Evolutionary conservation across 2,329 filamentous ascomycete genomes (phyloP).

Genomic region (Thelonectria blattea): DNA sequence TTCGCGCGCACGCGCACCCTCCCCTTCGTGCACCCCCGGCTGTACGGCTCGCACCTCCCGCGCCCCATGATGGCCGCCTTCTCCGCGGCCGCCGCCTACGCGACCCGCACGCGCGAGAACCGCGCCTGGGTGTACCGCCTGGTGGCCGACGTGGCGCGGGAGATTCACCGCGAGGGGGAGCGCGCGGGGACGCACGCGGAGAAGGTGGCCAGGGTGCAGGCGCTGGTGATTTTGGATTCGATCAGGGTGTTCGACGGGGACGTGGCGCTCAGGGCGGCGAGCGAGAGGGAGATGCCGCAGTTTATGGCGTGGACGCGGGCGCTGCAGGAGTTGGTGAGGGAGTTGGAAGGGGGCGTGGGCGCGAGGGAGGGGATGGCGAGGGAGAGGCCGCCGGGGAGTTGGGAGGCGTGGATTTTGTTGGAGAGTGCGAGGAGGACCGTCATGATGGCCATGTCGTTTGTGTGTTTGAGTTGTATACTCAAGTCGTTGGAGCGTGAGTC

Average conservation of each 20-base stretch:
- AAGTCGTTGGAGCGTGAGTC: conserved; percentile 42
- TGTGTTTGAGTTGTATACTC: conserved; percentile 44
- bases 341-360: conserved; percentile 42
- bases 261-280: conserved; percentile 47
- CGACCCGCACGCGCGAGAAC: conserved; percentile 45
- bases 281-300: conserved; percentile 47
- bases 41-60: conserved; percentile 50
- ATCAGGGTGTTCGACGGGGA: conserved; percentile 54
- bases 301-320: conserved; percentile 47
- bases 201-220: conserved; percentile 52
- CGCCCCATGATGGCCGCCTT: conserved; percentile 49
- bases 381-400: conserved; percentile 47
- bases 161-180: conserved; percentile 46
- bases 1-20: conserved; percentile 47
- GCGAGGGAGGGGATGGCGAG: conserved; percentile 29
- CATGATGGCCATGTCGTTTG: conserved; percentile 42
- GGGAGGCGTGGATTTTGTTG: conserved; percentile 54
- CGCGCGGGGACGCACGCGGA: conserved; percentile 41
- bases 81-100: conserved; percentile 48
- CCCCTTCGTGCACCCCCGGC: conserved; percentile 51
- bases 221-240: conserved; percentile 48
- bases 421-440: conserved; percentile 50
- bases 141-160: conserved; percentile 45
- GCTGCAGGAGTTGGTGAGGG: conserved; percentile 41
- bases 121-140: conserved; percentile 48